A percentile compares a stretch with the other conserved stretches of the same genome.
These are phyloP conservation scores for Naematelia aurantialba DNA, from an alignment of 768 basidiomycete species.

Conservation along the genomic window DNA sequence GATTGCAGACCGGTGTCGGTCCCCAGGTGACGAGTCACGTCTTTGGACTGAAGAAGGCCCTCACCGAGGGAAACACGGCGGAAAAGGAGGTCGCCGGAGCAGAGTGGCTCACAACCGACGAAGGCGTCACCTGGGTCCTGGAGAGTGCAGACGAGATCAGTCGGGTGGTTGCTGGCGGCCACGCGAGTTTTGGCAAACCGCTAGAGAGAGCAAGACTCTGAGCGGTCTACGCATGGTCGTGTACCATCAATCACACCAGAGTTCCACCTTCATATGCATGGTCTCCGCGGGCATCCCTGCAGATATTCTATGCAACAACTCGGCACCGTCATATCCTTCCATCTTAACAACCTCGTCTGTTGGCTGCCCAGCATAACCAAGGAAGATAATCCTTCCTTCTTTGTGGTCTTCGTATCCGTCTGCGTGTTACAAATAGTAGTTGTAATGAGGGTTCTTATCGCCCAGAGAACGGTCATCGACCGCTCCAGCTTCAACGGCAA, in stretches of 20 bases:
- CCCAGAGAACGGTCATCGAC: slow-evolving; percentile 31
- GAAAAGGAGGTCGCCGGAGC: slow-evolving; percentile 56
- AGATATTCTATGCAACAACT: not conserved
- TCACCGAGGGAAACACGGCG: slow-evolving; percentile 56
- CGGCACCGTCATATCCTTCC: not conserved
- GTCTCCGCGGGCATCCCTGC: not conserved
- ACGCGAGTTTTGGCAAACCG: slow-evolving; percentile 29
- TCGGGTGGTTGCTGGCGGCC: slow-evolving; percentile 61
- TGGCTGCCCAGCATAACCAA: not conserved
- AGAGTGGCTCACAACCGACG: slow-evolving; percentile 74
- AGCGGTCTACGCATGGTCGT: not conserved
- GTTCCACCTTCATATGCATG: no score
- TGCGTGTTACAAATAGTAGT: slow-evolving; percentile 7
- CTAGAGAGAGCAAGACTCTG: slow-evolving; percentile 13
- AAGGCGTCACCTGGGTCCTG: slow-evolving; percentile 84
- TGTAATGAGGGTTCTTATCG: slow-evolving; percentile 33
- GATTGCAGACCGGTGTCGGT: slow-evolving; percentile 76
- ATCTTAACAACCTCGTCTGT: not conserved
- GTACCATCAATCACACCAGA: no score
- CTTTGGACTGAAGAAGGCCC: slow-evolving; percentile 83
- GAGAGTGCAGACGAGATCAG: slow-evolving; percentile 75
- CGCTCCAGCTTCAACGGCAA: slow-evolving; percentile 26
- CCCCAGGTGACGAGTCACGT: slow-evolving; percentile 85
- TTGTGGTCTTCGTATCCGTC: not conserved
- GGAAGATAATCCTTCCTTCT: not conserved